Base-by-base conservation (phyloP, 257 asterid genomes). In the Solanum rostratum region DNA sequence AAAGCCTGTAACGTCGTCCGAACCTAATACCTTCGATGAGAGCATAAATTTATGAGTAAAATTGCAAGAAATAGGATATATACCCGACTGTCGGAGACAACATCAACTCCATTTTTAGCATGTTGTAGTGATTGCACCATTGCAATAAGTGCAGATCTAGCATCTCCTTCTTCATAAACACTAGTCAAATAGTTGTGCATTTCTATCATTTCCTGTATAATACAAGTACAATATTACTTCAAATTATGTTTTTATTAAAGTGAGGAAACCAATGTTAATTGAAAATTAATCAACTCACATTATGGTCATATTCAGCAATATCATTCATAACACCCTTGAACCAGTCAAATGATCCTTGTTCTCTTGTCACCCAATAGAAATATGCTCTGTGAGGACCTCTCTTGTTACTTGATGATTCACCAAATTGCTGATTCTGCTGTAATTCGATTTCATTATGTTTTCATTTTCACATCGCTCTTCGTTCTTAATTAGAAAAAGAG, bases 261-360 rank as follows among this genome's bases (percentile, higher is more conserved):
- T 37, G 22, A n/a, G 39, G 16, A 27, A 45, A 73, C 62, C 8
- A 29, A 24, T 10, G 30, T 7, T 7, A 39, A 41, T 11, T 14
- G 16, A 39, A 84, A 76, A 39, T 37, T 8, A 69, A 59, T 59
- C 30, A n/a, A 76, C 97, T 41, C 87, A 96, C 99, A 80, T 93
- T 84, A 9, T 84, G 90, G 84, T 95, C 99, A 62, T 90, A 90
- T 66, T 94, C 97, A 83, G 99, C 97, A 63, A 94, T 91, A 88
- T 96, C 99, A 80, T 96, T 97, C 99, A 96, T 93, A 14, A 94
- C 99, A 12, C 98, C 98, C 87, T 94, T 96, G 85, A 96, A 96
- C 99, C 99, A 96, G 37, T 96, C 98, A 39, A 96, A 96, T 7
- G 98, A 96, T 33, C 95, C 98, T 93, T 96, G 99, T 88, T 96